Evolutionary conservation across 2,329 filamentous ascomycete genomes (phyloP).

Genomic region (Verticillium isaacii): DNA sequence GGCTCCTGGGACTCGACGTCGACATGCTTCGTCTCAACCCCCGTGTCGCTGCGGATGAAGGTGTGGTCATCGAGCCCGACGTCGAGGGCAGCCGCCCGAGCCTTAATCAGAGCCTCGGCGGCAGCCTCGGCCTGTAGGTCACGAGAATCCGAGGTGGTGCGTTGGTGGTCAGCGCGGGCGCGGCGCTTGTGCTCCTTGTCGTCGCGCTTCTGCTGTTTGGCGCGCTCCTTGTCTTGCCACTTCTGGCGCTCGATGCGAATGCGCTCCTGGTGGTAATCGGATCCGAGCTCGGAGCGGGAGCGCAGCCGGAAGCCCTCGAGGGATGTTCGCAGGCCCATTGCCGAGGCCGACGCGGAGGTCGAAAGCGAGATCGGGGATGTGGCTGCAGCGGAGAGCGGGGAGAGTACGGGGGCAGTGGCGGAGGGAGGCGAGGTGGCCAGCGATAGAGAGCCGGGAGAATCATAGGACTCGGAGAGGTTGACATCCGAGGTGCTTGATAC

Average conservation of each 20-base stretch:
- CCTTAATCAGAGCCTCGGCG: constrained; percentile 25
- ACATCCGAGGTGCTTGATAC: constrained; percentile 46
- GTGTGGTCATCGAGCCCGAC: constrained; percentile 9
- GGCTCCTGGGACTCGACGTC: background rate
- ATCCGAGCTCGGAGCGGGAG: constrained; percentile 55
- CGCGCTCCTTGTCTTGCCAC: constrained; percentile 57
- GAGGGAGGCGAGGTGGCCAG: constrained; percentile 19
- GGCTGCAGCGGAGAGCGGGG: constrained; percentile 13
- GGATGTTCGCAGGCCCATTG: constrained; percentile 51
- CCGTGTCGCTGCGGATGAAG: constrained; percentile 16
- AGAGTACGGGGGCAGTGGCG: constrained; percentile 19
- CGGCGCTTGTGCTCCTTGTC: constrained; percentile 53
- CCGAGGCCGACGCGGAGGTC: constrained; percentile 31
- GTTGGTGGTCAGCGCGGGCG: constrained; percentile 35
- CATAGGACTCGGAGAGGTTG: constrained; percentile 25
- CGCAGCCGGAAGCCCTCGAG: constrained; percentile 59
- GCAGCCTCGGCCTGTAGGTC: constrained; percentile 49
- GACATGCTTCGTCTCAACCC: constrained; percentile 4
- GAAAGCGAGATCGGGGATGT: constrained; percentile 27
- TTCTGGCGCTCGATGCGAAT: constrained; percentile 58
- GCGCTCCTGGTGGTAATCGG: constrained; percentile 46
- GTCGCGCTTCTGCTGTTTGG: constrained; percentile 59
- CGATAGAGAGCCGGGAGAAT: constrained; percentile 27
- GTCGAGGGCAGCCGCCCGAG: constrained; percentile 11
- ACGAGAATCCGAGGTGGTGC: constrained; percentile 40